Evolutionary conservation across 2,329 filamentous ascomycete species (phyloP).

Genomic region (Colletotrichum musae): DNA sequence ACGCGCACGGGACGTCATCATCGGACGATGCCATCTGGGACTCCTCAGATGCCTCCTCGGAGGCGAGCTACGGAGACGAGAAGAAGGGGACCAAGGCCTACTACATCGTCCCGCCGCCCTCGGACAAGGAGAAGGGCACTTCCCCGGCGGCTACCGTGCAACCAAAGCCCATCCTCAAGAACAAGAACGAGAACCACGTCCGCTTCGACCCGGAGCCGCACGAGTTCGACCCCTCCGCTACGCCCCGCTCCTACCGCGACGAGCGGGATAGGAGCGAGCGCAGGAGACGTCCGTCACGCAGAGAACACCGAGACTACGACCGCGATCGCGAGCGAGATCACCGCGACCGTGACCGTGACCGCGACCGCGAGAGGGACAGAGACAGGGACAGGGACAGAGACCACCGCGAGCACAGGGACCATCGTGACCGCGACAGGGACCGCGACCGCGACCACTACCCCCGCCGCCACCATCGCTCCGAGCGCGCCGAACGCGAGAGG

Average conservation of each 20-base stretch:
- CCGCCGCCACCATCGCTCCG: constrained; percentile 49
- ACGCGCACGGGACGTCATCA: constrained; percentile 40
- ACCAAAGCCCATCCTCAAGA: constrained; percentile 74
- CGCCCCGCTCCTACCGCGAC: constrained; percentile 47
- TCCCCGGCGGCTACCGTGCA: constrained; percentile 54
- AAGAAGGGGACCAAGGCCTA: constrained; percentile 52
- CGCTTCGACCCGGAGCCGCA: constrained; percentile 65
- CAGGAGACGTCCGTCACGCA: constrained; percentile 44
- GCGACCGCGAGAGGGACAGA: constrained; percentile 54
- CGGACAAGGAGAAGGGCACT: constrained; percentile 45
- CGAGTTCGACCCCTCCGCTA: constrained; percentile 54
- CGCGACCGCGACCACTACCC: constrained; percentile 55
- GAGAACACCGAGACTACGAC: constrained; percentile 42
- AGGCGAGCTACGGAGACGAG: constrained; percentile 43
- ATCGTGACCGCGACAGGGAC: constrained; percentile 58
- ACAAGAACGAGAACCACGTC: constrained; percentile 71
- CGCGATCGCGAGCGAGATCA: constrained; percentile 53
- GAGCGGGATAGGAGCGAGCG: constrained; percentile 51
- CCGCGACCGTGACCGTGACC: constrained; percentile 51
- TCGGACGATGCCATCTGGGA: constrained; percentile 48
- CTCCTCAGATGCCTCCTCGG: constrained; percentile 47
- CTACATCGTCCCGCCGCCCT: constrained; percentile 57
- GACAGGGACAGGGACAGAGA: constrained; percentile 47
- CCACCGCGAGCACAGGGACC: constrained; percentile 52
- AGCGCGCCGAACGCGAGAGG: constrained; percentile 45